These are phyloP conservation scores for Aspergillus sp. DNA, from an alignment of 2,329 filamentous ascomycete species.

Conservation along the genomic window DNA sequence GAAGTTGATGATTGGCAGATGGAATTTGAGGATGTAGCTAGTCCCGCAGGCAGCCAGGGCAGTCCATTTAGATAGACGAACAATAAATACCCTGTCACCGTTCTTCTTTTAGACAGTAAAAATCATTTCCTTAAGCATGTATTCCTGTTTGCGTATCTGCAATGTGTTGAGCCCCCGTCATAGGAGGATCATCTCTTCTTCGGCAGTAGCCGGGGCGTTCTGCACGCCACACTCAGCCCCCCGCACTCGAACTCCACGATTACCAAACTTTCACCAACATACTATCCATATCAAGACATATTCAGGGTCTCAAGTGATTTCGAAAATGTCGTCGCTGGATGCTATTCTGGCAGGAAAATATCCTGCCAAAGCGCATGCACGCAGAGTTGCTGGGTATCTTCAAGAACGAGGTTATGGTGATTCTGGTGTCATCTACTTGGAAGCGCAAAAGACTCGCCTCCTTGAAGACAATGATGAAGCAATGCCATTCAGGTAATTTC, in stretches of 20 bases:
- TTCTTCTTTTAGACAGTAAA: background rate
- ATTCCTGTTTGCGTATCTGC: too few relatives aligned
- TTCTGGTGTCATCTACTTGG: constrained; percentile 75
- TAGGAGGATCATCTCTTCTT: too few relatives aligned
- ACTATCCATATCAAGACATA: too few relatives aligned
- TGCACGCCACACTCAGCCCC: too few relatives aligned
- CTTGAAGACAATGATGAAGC: constrained; percentile 85
- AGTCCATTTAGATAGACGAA: constrained; percentile 12
- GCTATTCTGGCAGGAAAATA: constrained; percentile 53
- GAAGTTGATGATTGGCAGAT: constrained; percentile 39
- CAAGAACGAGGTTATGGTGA: constrained; percentile 56
- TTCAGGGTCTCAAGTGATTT: too few relatives aligned
- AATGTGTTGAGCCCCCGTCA: too few relatives aligned
- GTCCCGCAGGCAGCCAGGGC: constrained; percentile 16
- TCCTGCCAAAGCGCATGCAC: constrained; percentile 81
- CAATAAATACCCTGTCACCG: background rate
- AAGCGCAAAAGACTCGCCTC: constrained; percentile 72
- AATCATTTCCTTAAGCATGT: too few relatives aligned
- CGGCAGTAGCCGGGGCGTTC: too few relatives aligned
- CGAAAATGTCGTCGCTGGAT: constrained; percentile 12
- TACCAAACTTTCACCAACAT: too few relatives aligned
- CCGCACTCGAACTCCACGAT: too few relatives aligned
- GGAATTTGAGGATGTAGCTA: constrained; percentile 37
- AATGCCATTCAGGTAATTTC: constrained; percentile 64
- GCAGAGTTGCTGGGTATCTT: constrained; percentile 74